Conservation (phyloP, 2,329 filamentous ascomycete genomes). For the Colletotrichum orchidophilum region DNA sequence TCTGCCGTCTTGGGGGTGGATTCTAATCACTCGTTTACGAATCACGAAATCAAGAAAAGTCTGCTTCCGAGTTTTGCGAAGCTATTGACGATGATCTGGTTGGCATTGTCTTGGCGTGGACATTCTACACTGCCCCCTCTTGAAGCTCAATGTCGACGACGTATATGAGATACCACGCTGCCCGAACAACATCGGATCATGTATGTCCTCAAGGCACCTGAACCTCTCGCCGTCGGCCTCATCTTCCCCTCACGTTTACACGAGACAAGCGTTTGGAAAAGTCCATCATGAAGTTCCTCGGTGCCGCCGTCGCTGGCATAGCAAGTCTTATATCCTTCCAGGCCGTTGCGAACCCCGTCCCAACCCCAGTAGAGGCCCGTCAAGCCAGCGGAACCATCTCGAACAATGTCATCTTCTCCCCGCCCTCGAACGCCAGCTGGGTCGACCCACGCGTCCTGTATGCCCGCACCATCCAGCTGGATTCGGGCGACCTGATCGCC, state of each 20-base stretch:
- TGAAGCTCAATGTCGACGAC: neutral
- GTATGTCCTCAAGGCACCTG: neutral
- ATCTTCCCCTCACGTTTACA: too few species aligned
- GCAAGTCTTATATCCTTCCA: slow-evolving; percentile 21
- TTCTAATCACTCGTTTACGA: slow-evolving; percentile 9
- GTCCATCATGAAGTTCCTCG: slow-evolving; percentile 21
- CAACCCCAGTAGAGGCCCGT: slow-evolving; percentile 24
- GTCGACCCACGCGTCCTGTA: slow-evolving; percentile 55
- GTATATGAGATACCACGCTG: slow-evolving; percentile 18
- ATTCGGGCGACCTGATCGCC: slow-evolving; percentile 56
- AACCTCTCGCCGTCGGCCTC: neutral
- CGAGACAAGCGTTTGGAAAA: neutral
- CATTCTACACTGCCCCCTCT: neutral
- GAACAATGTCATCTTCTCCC: slow-evolving; percentile 51
- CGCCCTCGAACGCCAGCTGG: slow-evolving; percentile 50
- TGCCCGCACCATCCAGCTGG: slow-evolving; percentile 53
- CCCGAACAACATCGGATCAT: neutral
- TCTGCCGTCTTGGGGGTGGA: slow-evolving; percentile 16
- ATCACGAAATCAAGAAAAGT: slow-evolving; percentile 21
- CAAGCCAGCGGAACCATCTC: slow-evolving; percentile 32
- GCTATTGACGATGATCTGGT: neutral
- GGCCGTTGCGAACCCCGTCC: slow-evolving; percentile 22
- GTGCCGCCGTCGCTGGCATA: slow-evolving; percentile 19
- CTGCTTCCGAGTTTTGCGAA: neutral
- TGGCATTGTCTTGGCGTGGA: slow-evolving; percentile 12